Conservation (phyloP, 352 stramenopile genomes). For the Phytopythium mirpurense region DNA sequence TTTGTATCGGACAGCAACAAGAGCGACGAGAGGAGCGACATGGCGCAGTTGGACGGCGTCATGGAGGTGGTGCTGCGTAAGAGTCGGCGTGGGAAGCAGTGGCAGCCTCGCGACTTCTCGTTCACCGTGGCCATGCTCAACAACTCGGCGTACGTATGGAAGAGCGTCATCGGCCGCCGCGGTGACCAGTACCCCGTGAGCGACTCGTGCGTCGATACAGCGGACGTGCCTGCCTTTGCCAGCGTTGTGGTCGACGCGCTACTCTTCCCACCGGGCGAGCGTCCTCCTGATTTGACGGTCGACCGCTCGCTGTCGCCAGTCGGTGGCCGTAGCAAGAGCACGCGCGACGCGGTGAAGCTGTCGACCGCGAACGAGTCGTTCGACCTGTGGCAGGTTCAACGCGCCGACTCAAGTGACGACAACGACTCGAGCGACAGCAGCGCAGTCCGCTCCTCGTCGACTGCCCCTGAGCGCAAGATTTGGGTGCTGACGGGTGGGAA, state of each 20-base stretch:
- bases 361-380: background rate
- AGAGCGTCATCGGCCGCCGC: background rate
- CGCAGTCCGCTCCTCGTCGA: background rate
- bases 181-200: background rate
- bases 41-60: background rate
- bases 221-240: background rate
- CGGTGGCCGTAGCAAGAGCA: background rate
- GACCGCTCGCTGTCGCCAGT: background rate
- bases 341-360: background rate
- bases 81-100: background rate
- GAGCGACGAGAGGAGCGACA: background rate
- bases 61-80: background rate
- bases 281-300: background rate
- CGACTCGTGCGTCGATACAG: background rate
- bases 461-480: background rate
- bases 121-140: conserved; percentile 1
- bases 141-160: conserved; percentile 2
- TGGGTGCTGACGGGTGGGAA: conserved; percentile 1
- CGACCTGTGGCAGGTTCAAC: conserved; percentile 1
- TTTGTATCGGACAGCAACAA: background rate
- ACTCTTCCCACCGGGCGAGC: background rate
- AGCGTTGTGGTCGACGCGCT: background rate
- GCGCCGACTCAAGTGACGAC: background rate
- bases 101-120: background rate
- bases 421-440: background rate